Percentiles rank a stretch among this genome's conserved stretches.
These are phyloP conservation scores for Candida patagonica DNA, from an alignment of 805 yeast genomes.

Conservation along the genomic window DNA sequence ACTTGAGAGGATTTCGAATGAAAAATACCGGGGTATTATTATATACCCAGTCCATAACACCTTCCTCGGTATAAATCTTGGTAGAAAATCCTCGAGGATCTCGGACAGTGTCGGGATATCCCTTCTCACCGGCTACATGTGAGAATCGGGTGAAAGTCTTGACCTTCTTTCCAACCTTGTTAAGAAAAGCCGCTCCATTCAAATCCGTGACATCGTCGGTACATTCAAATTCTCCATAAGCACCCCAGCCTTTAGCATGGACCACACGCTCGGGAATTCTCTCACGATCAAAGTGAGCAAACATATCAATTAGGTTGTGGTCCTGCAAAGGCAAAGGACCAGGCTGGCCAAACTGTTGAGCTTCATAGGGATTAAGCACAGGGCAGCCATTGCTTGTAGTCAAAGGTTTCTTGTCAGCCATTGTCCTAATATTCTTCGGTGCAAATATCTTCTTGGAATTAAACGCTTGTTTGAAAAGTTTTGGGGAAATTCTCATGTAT, in stretches of 20 bases:
- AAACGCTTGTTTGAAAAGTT: no score
- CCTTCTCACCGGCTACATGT: slow-evolving; percentile 80
- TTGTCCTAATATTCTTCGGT: no score
- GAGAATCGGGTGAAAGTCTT: slow-evolving; percentile 64
- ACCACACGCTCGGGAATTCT: slow-evolving; percentile 89
- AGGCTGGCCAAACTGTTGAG: slow-evolving; percentile 41
- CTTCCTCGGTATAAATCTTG: slow-evolving; percentile 76
- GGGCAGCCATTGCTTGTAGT: slow-evolving; percentile 49
- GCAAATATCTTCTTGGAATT: no score
- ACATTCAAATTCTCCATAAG: slow-evolving; percentile 77
- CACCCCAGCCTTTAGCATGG: slow-evolving; percentile 91
- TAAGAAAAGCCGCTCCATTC: slow-evolving; percentile 58
- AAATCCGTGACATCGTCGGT: slow-evolving; percentile 76
- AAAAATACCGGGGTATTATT: slow-evolving; percentile 83
- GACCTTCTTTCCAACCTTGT: slow-evolving; percentile 64
- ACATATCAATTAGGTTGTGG: slow-evolving; percentile 65
- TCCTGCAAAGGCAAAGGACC: slow-evolving; percentile 81
- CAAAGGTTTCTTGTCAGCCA: slow-evolving; percentile 21
- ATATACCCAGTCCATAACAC: slow-evolving; percentile 76
- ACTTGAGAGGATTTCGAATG: slow-evolving; percentile 75
- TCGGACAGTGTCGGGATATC: slow-evolving; percentile 74
- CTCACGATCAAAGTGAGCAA: slow-evolving; percentile 85
- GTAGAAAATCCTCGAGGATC: slow-evolving; percentile 83
- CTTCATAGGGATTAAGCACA: slow-evolving; percentile 43
- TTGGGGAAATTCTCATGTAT: no score